A percentile compares a stretch with the other conserved stretches of the same genome.
These are phyloP conservation scores for Panicum miliaceum DNA, from an alignment of 176 grass and related monocot genomes.

Conservation along the genomic window DNA sequence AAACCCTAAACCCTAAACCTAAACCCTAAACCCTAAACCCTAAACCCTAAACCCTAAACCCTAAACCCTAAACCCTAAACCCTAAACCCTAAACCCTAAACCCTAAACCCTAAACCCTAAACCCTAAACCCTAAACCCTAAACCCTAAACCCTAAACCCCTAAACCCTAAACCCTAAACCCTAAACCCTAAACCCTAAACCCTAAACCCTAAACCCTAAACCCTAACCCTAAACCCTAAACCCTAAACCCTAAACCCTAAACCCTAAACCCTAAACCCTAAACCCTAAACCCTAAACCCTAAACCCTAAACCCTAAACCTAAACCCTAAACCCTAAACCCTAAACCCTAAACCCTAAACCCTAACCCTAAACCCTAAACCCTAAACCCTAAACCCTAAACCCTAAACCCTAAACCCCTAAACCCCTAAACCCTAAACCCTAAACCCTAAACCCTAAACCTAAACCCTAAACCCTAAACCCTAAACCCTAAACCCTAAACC, in stretches of 20 bases:
- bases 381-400: constrained; percentile 11
- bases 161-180: not conserved
- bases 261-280: not conserved
- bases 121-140: not conserved
- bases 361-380: not conserved
- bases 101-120: not conserved
- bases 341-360: not conserved
- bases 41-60: not conserved
- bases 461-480: constrained; percentile 16
- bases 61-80: not conserved
- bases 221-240: not conserved
- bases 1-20: not conserved
- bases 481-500: constrained; percentile 16
- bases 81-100: not conserved
- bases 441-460: not conserved
- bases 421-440: not conserved
- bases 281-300: constrained; percentile 7
- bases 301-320: not conserved
- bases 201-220: not conserved
- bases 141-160: constrained; percentile 3
- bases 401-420: constrained; percentile 10
- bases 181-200: not conserved
- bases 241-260: constrained; percentile 10
- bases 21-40: not conserved
- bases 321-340: constrained; percentile 13